A percentile compares a stretch with the other conserved stretches of the same genome.
phyloP scores from a whole-genome alignment of 2,329 filamentous ascomycete species.

The Ceratocystis huliohia region DNA sequence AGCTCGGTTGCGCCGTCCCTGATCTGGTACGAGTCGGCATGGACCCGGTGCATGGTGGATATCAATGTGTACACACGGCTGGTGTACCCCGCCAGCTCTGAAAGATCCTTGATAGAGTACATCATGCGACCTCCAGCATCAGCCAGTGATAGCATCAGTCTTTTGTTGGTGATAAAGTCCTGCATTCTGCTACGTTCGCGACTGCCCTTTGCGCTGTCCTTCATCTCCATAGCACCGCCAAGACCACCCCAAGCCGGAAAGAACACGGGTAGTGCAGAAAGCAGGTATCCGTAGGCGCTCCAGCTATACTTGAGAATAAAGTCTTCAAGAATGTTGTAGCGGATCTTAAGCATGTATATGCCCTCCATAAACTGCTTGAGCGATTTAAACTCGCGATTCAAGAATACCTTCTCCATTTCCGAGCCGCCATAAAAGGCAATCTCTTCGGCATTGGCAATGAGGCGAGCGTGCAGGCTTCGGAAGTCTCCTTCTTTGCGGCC shows the following conservation, averaged over 20 bases:
- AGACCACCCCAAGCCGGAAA: conserved; percentile 86
- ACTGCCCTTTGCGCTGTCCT: conserved; percentile 40
- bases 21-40: conserved; percentile 75
- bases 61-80: conserved; percentile 93
- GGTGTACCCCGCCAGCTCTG: conserved; percentile 89
- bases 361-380: conserved; percentile 95
- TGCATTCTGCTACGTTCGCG: conserved; percentile 84
- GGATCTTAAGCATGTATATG: conserved; percentile 94
- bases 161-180: conserved; percentile 97
- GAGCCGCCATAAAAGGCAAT: conserved; percentile 95
- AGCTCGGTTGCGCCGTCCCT: conserved; percentile 58
- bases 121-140: conserved; percentile 97
- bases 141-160: conserved; percentile 91
- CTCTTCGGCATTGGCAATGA: conserved; percentile 95
- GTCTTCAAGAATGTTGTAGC: conserved; percentile 97
- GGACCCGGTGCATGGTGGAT: conserved; percentile 83
- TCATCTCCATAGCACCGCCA: conserved; percentile 57
- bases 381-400: conserved; percentile 84
- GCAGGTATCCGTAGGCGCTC: conserved; percentile 92
- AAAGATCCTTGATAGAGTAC: conserved; percentile 98
- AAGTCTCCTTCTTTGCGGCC: conserved; percentile 93
- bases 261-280: conserved; percentile 88
- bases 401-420: conserved; percentile 84
- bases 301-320: conserved; percentile 97
- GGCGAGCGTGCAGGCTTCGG: conserved; percentile 71